phyloP scores from a whole-genome alignment of 169 alveolate species.

The Babesia bigemina region DNA sequence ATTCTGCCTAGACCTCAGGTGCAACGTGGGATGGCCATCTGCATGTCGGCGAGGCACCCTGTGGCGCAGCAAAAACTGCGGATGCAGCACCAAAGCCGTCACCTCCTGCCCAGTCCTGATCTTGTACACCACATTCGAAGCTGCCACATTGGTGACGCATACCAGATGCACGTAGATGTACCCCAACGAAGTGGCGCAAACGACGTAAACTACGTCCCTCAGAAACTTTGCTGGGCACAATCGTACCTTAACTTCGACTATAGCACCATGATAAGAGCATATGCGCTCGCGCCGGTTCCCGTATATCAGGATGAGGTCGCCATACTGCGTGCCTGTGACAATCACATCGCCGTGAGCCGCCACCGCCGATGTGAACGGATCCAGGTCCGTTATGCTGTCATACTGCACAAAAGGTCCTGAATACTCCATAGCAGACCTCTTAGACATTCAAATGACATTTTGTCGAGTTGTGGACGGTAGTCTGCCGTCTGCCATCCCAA shows the following conservation, averaged over 20 bases:
- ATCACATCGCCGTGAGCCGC: slow-evolving; percentile 20
- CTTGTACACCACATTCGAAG: slow-evolving; percentile 34
- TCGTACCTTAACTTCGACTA: slow-evolving; percentile 21
- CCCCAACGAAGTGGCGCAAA: slow-evolving; percentile 45
- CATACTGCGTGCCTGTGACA: slow-evolving; percentile 40
- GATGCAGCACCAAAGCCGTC: slow-evolving; percentile 23
- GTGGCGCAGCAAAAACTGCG: slow-evolving; percentile 15
- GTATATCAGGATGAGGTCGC: slow-evolving; percentile 12
- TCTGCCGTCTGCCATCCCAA: neutral
- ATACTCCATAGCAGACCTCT: neutral
- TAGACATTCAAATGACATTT: neutral
- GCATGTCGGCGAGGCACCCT: neutral
- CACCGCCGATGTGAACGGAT: slow-evolving; percentile 38
- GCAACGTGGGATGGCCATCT: too few relatives aligned
- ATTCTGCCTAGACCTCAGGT: too few relatives aligned
- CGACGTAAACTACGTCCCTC: slow-evolving; percentile 8
- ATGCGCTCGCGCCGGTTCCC: slow-evolving; percentile 5
- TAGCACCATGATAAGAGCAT: slow-evolving; percentile 20
- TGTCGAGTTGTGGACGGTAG: neutral
- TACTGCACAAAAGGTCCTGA: slow-evolving; percentile 10
- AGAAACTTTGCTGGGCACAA: neutral
- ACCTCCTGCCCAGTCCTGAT: slow-evolving; percentile 18
- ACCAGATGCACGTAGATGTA: slow-evolving; percentile 50
- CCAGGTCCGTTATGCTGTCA: slow-evolving; percentile 1
- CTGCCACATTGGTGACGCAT: neutral